These are phyloP conservation scores for Linum trigynum DNA, from an alignment of 345 rosid species.

Conservation along the genomic window DNA sequence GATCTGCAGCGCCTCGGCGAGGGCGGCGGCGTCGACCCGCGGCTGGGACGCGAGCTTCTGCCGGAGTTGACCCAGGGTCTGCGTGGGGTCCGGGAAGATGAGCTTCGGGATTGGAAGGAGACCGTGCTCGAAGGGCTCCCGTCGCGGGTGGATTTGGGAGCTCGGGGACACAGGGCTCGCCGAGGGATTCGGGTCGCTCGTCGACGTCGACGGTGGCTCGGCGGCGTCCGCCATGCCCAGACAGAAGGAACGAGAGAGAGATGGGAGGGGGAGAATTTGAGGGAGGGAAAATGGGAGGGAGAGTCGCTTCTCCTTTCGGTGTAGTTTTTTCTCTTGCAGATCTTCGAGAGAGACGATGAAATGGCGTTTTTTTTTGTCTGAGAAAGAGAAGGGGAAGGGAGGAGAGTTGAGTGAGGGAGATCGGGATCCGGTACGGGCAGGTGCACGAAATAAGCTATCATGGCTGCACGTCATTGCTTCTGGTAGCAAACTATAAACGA, in stretches of 20 bases:
- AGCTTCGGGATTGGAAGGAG: conserved; percentile 92
- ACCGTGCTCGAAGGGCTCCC: conserved; percentile 94
- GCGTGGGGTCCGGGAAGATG: conserved; percentile 76
- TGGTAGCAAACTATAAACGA: neutral
- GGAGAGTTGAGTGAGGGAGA: neutral
- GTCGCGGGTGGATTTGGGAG: conserved; percentile 64
- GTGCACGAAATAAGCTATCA: neutral
- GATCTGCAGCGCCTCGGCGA: conserved; percentile 86
- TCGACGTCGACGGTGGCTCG: conserved; percentile 1
- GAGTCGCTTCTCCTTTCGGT: neutral
- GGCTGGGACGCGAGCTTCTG: conserved; percentile 38
- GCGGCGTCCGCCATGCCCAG: neutral
- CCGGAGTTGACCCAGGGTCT: conserved; percentile 58
- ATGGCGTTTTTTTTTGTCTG: neutral
- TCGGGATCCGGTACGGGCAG: neutral
- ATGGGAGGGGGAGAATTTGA: neutral
- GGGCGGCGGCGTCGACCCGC: conserved; percentile 51
- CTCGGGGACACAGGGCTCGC: neutral
- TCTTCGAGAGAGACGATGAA: conserved; percentile 1
- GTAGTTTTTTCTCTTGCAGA: neutral
- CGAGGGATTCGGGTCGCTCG: conserved; percentile 17
- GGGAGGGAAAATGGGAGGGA: neutral
- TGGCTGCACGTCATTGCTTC: neutral
- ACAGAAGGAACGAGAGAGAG: neutral
- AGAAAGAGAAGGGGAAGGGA: conserved; percentile 4